Evolutionary conservation across 2,329 filamentous ascomycete genomes (phyloP), one percentile per base, ranked within the genome.

Genomic region (Arthrobotrys sinensis): DNA sequence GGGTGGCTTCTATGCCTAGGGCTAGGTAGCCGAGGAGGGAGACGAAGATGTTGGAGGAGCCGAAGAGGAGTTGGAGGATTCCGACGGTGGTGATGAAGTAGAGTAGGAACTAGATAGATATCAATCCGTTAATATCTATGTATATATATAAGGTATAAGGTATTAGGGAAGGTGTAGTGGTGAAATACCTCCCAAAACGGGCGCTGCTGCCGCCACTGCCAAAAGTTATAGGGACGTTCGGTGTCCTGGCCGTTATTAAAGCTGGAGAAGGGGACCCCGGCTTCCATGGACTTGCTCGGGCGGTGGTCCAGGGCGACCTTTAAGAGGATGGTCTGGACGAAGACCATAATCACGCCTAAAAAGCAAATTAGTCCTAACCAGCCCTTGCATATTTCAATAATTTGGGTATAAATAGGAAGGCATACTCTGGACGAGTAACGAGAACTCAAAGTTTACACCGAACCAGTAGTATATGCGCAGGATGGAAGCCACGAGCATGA

Each of bases 1-100:
- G 88, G n/a, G 90, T 92, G 6, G 93, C 93, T 84, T 96, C 93
- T 70, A 95, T 89, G 2, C 90, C 88, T 12, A 96, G 88, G 2
- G 92, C 93, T n/a, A 93, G 83, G 83, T 90, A 91, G 75, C 93
- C 93, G 72, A 94, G 89, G 10, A 91, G 80, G 4, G 86, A 85
- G 0, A 91, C 91, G 85, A 95, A 96, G 12, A 86, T 83, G 6
- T 86, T 86, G 40, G 89, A 84, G 4, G 89, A 86, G 0, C 89
- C 88, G 71, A 95, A 85, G 64, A 94, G 82, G n/a, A 94, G 82
- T 82, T 95, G 91, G 81, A 91, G 85, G 4, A 88, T 86, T 28
- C 90, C 84, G 57, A 95, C 87, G 16, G 84, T 85, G 76, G 87
- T 86, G 79, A 90, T 88, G 79, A 94, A 88, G 85, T 91, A 93